Evolutionary conservation across 108 stramenopile species (phyloP).

Genomic region (Pseudonitzschia delicatissima): DNA sequence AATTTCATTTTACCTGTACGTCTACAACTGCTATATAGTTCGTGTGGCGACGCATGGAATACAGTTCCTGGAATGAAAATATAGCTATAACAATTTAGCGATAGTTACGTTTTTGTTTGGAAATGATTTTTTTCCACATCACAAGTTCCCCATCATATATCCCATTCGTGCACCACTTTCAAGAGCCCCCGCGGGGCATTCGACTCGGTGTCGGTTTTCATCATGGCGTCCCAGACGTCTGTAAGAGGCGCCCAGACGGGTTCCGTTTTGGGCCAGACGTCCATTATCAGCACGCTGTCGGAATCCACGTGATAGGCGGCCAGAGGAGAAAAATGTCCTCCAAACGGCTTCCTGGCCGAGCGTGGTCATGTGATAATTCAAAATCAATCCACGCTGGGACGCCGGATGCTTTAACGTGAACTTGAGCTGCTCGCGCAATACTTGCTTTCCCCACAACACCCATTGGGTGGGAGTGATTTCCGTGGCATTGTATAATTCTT

Average conservation of each 20-base stretch:
- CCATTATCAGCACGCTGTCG: neutral
- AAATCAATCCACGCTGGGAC: neutral
- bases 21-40: no score
- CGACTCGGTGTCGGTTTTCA: neutral
- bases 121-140: no score
- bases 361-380: neutral
- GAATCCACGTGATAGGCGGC: neutral
- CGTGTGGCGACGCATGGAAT: no score
- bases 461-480: neutral
- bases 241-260: neutral
- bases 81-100: no score
- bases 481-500: neutral
- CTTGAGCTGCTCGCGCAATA: neutral
- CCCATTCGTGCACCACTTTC: neutral
- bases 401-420: neutral
- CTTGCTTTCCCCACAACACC: neutral
- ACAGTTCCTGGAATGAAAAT: no score
- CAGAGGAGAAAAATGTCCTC: neutral
- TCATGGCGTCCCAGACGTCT: neutral
- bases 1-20: no score
- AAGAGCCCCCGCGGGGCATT: neutral
- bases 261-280: neutral
- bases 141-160: no score
- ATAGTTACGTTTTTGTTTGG: no score
- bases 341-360: neutral